These are phyloP conservation scores for Plasmopara viticola DNA, from an alignment of 352 stramenopile species.

Conservation along the genomic window DNA sequence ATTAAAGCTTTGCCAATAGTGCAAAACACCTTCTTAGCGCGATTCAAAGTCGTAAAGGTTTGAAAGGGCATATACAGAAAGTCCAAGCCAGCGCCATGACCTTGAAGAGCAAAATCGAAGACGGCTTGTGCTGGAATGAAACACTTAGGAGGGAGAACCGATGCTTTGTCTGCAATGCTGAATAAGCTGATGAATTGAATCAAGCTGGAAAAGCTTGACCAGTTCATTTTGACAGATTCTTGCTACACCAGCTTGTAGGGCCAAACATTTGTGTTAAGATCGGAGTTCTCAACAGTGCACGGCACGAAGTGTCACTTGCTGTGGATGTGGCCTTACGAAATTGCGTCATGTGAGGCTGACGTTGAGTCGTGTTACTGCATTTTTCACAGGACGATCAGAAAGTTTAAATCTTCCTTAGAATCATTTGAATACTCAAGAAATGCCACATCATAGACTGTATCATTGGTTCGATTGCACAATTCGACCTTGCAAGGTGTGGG, in stretches of 20 bases:
- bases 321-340: background rate
- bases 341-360: no score
- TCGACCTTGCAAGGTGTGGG: no score
- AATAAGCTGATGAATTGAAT: conserved; percentile 9
- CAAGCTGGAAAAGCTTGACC: conserved; percentile 3
- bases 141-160: background rate
- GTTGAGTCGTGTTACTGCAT: no score
- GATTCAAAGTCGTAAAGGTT: background rate
- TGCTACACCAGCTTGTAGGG: no score
- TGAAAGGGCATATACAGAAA: conserved; percentile 9
- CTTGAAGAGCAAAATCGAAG: background rate
- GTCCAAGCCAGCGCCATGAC: conserved; percentile 1
- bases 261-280: background rate
- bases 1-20: conserved; percentile 2
- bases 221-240: background rate
- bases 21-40: background rate
- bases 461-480: no score
- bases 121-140: conserved; percentile 4
- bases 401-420: no score
- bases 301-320: background rate
- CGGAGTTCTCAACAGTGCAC: background rate
- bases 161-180: background rate
- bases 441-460: no score
- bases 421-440: no score
- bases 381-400: no score